These are phyloP conservation scores for Capronia americana DNA, from an alignment of 2,329 filamentous ascomycete genomes.

Conservation along the genomic window DNA sequence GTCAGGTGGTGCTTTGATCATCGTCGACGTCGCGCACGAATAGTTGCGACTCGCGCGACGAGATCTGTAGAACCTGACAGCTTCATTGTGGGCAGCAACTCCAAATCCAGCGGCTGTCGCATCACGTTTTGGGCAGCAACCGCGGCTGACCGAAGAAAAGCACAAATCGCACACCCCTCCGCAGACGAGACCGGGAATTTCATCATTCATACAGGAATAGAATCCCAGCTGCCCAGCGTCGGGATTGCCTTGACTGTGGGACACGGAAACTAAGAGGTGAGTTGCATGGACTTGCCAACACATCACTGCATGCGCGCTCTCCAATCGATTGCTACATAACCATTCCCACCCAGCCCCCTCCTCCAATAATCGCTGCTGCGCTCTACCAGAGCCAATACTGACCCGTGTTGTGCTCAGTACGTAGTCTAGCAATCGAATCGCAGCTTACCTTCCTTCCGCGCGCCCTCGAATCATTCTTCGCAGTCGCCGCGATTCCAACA, in stretches of 20 bases:
- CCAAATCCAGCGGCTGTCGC: slow-evolving; percentile 1
- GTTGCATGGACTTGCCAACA: slow-evolving; percentile 39
- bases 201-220: slow-evolving; percentile 36
- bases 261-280: slow-evolving; percentile 37
- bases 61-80: slow-evolving; percentile 19
- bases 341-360: slow-evolving; percentile 31
- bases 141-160: slow-evolving; percentile 13
- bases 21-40: slow-evolving; percentile 9
- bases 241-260: slow-evolving; percentile 29
- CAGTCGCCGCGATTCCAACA: slow-evolving; percentile 30
- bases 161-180: slow-evolving; percentile 15
- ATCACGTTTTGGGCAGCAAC: slow-evolving; percentile 22
- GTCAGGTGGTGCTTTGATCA: slow-evolving; percentile 8
- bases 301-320: slow-evolving; percentile 37
- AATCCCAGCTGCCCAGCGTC: slow-evolving; percentile 25
- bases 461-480: slow-evolving; percentile 35
- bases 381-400: slow-evolving; percentile 37
- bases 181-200: slow-evolving; percentile 14
- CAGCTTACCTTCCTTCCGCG: slow-evolving; percentile 31
- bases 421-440: slow-evolving; percentile 38
- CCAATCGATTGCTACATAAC: slow-evolving; percentile 37
- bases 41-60: slow-evolving; percentile 5
- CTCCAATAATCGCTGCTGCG: slow-evolving; percentile 37
- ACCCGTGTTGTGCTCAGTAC: slow-evolving; percentile 31
- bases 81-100: slow-evolving; percentile 17